Percentiles rank a stretch among this genome's conserved stretches.
Evolutionary conservation across 148 eudicot species (phyloP).

Genomic region (Vaccinium vitisidaea): DNA sequence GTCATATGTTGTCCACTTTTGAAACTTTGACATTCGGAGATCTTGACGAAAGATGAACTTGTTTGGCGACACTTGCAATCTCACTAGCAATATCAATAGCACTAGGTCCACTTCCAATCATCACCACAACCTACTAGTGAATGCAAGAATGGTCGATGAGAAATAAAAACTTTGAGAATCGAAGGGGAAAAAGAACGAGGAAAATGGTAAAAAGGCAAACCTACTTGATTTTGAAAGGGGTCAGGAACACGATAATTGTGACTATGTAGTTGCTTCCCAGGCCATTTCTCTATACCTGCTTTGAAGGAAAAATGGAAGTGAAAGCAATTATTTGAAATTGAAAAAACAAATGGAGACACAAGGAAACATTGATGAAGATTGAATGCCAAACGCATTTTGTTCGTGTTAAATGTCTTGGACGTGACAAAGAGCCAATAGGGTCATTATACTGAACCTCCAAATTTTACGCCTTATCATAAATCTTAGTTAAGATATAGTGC

Average conservation of each 20-base stretch:
- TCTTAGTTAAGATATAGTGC: too few species aligned
- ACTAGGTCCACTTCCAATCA: constrained; percentile 61
- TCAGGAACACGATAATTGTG: constrained; percentile 67
- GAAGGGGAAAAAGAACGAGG: background rate
- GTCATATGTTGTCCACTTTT: constrained; percentile 48
- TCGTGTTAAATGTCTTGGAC: too few species aligned
- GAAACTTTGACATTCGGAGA: constrained; percentile 29
- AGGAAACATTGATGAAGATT: too few species aligned
- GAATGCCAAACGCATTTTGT: too few species aligned
- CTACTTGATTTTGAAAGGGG: constrained; percentile 51
- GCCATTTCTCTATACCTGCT: constrained; percentile 60
- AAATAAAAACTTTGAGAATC: too few species aligned
- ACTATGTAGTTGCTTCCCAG: constrained; percentile 66
- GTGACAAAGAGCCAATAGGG: too few species aligned
- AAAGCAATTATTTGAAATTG: background rate
- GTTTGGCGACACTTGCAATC: constrained; percentile 48
- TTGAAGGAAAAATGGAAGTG: background rate
- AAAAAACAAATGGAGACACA: background rate
- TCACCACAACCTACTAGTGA: constrained; percentile 39
- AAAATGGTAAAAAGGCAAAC: background rate
- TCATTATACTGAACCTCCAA: too few species aligned
- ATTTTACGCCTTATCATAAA: too few species aligned
- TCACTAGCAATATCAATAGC: constrained; percentile 52
- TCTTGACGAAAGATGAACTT: constrained; percentile 70
- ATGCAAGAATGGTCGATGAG: too few species aligned